A percentile compares a stretch with the other conserved stretches of the same genome.
phyloP scores from a whole-genome alignment of 495 filamentous ascomycete species.

The Polyplosphaeria fusca region DNA sequence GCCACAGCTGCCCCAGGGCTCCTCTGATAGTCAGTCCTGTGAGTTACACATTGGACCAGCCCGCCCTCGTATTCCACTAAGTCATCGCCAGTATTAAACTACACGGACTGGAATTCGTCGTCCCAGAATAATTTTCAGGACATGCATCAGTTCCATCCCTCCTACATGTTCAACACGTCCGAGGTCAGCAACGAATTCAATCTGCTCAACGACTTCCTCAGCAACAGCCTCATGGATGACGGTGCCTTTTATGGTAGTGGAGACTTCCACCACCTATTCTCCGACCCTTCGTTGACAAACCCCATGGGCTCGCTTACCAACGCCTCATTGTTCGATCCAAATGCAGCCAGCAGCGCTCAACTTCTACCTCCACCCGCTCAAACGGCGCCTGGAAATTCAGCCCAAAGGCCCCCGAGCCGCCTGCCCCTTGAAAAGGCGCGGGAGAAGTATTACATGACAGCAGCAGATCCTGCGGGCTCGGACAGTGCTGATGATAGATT shows the following conservation, averaged over 20 bases:
- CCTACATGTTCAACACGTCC: slow-evolving; percentile 91
- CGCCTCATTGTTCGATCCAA: slow-evolving; percentile 27
- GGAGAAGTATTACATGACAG: slow-evolving; percentile 92
- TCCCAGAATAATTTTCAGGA: slow-evolving; percentile 82
- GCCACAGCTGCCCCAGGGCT: slow-evolving; percentile 34
- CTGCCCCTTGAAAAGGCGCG: slow-evolving; percentile 75
- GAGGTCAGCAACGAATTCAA: slow-evolving; percentile 96
- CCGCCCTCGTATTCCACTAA: slow-evolving; percentile 14
- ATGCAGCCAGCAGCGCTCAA: slow-evolving; percentile 13
- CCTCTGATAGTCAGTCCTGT: slow-evolving; percentile 69
- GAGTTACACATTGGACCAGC: slow-evolving; percentile 47
- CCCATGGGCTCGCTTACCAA: slow-evolving; percentile 44
- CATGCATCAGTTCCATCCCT: slow-evolving; percentile 90
- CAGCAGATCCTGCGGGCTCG: slow-evolving; percentile 88
- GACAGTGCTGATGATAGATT: slow-evolving; percentile 91
- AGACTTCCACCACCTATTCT: slow-evolving; percentile 53
- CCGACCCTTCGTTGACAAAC: slow-evolving; percentile 55
- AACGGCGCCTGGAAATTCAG: slow-evolving; percentile 48
- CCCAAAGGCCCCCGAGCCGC: slow-evolving; percentile 56
- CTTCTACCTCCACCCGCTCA: slow-evolving; percentile 34
- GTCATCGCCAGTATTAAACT: slow-evolving; percentile 51
- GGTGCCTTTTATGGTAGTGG: slow-evolving; percentile 63
- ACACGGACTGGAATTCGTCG: slow-evolving; percentile 65
- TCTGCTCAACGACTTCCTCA: slow-evolving; percentile 91
- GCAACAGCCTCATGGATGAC: slow-evolving; percentile 81